These are phyloP conservation scores for Lagerstroemia speciosa DNA, from an alignment of 345 rosid genomes.

Conservation along the genomic window DNA sequence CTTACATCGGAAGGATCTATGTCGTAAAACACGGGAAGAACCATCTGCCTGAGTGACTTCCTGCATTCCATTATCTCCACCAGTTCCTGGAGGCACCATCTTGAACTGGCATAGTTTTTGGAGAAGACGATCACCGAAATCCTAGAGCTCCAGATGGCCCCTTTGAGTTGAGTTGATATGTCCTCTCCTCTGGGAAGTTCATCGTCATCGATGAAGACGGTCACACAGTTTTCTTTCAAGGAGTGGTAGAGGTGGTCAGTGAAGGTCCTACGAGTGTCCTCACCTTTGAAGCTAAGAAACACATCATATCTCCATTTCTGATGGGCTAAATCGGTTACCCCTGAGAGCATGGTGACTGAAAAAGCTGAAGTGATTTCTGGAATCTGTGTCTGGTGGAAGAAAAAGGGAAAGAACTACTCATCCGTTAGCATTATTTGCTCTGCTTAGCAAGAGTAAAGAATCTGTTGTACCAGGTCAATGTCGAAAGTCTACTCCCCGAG, in stretches of 20 bases:
- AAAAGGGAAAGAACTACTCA: background rate
- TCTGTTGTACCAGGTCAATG: too few relatives aligned
- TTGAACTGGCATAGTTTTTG: constrained; percentile 2
- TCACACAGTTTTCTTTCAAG: background rate
- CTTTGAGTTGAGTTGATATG: background rate
- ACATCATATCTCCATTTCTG: constrained; percentile 4
- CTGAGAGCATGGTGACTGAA: background rate
- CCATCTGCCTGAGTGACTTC: background rate
- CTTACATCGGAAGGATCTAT: background rate
- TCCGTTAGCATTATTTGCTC: too few relatives aligned
- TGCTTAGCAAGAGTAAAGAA: too few relatives aligned
- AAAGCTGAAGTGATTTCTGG: background rate
- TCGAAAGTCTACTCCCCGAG: too few relatives aligned
- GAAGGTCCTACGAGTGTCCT: constrained; percentile 11
- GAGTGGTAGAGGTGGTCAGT: constrained; percentile 11
- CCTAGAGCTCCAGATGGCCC: constrained; percentile 6
- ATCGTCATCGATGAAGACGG: constrained; percentile 8
- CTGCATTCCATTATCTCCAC: constrained; percentile 5
- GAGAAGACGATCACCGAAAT: constrained; percentile 4
- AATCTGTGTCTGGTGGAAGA: background rate
- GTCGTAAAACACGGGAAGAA: constrained; percentile 3
- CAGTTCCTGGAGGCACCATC: constrained; percentile 11
- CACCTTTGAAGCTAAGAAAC: constrained; percentile 16
- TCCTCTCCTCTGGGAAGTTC: background rate
- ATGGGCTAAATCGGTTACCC: background rate